Conservation (phyloP, 192 early-diverging fungal genomes). For the Pilobolus umbonatus region DNA sequence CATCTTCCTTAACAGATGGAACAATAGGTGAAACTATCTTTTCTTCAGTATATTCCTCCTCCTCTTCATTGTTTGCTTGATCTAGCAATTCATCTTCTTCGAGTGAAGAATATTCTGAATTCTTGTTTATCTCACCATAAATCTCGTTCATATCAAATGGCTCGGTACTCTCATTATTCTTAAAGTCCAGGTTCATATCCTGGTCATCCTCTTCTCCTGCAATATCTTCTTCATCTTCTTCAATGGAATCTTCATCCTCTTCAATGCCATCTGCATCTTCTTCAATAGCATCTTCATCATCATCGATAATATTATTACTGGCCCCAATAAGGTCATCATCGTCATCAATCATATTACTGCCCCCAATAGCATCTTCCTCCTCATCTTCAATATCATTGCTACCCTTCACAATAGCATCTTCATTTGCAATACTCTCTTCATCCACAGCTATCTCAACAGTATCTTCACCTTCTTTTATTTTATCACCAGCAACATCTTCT, state of each 20-base stretch:
- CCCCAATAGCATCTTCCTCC: background rate
- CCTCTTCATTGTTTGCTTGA: background rate
- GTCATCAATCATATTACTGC: slow-evolving; percentile 1
- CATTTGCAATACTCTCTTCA: slow-evolving; percentile 8
- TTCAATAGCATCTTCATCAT: background rate
- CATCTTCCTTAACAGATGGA: no score
- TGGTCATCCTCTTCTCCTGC: background rate
- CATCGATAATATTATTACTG: background rate
- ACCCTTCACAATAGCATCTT: background rate
- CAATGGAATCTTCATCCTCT: background rate
- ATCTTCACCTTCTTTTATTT: slow-evolving; percentile 10
- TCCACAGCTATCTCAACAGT: slow-evolving; percentile 5
- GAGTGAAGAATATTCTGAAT: background rate
- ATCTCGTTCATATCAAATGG: background rate
- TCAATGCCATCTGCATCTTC: background rate
- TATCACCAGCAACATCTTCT: slow-evolving; percentile 13
- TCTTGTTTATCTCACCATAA: background rate
- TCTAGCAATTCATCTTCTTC: background rate
- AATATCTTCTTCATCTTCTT: background rate
- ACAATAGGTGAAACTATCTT: background rate
- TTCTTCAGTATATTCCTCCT: background rate
- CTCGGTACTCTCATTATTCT: background rate
- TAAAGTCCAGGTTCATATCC: background rate
- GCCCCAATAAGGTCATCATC: background rate
- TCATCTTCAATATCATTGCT: slow-evolving; percentile 11